Evolutionary conservation across 331 rosid species (phyloP), one percentile per base, ranked within the genome.

Genomic region (Pyrus hybrid): DNA sequence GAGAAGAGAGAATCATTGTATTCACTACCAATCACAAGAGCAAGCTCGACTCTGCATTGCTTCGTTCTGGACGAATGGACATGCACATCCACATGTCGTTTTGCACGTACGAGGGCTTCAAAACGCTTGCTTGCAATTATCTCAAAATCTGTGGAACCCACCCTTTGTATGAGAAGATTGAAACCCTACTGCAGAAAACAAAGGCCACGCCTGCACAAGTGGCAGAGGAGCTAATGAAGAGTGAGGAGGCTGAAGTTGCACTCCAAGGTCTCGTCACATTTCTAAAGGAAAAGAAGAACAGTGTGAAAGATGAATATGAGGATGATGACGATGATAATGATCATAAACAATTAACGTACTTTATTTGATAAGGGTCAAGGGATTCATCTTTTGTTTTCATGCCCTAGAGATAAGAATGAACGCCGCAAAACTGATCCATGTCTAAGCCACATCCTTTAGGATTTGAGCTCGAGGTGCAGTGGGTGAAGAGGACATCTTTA

Each of bases 61-160:
- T 85, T 23, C 78, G 88, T 37, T 79, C 88, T 5, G 88, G 88
- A 4, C 82, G 86, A 30, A 82, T 82, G 88, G 88, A 85, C 72
- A 57, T 76, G 86, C 86, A 85, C 65, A 70, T 85, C 32, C 78
- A 69, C 80, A 73, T 85, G 82, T 76, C 82, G 3, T 82, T 76
- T 23, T 73, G 81, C 75, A 76, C 84, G 3, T 76, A 73, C 5
- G 58, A 62, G 12, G 82, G 74, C 18, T 82, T 85, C 28, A 37
- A 76, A 76, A 79, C 32, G 8, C 74, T 85, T 21, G 80, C 84
- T 43, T 70, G 45, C 10, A 85, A 82, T 72, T 85, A 79, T 43
- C 67, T 79, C 25, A 61, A 29, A 9, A 41, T 60, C 7, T 8
- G 41, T 82, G 21, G 25, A 71, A 18, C 45, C 28, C 63, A 82